Conservation (phyloP, 1,284 basidiomycete species). For the Leccinum angustisporum region DNA sequence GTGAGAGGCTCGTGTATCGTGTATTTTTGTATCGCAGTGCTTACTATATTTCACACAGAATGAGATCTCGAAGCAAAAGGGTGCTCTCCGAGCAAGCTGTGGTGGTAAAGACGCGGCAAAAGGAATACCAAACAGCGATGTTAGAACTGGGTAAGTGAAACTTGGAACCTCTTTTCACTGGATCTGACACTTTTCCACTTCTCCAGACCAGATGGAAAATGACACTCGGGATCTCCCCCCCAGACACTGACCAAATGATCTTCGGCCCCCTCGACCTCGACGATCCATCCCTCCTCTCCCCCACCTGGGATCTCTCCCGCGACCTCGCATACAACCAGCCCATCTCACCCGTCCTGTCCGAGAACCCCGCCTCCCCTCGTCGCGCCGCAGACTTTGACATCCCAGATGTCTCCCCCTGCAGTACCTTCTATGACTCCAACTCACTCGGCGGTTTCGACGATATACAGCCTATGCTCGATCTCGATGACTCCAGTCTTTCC, state of each 20-base stretch:
- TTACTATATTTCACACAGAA: slow-evolving; percentile 39
- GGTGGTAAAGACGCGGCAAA: slow-evolving; percentile 83
- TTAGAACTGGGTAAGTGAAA: slow-evolving; percentile 76
- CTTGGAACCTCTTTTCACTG: neutral
- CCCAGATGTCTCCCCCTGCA: slow-evolving; percentile 35
- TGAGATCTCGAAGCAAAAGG: slow-evolving; percentile 81
- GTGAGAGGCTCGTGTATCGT: slow-evolving; percentile 39
- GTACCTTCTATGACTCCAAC: slow-evolving; percentile 31
- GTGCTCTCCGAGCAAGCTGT: slow-evolving; percentile 78
- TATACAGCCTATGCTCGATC: slow-evolving; percentile 33
- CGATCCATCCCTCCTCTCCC: slow-evolving; percentile 40
- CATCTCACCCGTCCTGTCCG: slow-evolving; percentile 35
- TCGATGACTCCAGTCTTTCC: slow-evolving; percentile 47
- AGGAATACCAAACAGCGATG: slow-evolving; percentile 83
- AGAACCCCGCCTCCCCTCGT: slow-evolving; percentile 30
- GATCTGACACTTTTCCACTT: neutral
- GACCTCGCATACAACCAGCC: slow-evolving; percentile 39
- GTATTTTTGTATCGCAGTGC: neutral
- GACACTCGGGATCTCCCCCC: slow-evolving; percentile 63
- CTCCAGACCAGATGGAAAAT: slow-evolving; percentile 76
- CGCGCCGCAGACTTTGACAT: slow-evolving; percentile 36
- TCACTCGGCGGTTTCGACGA: slow-evolving; percentile 33
- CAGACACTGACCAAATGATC: slow-evolving; percentile 54
- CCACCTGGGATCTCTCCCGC: slow-evolving; percentile 47
- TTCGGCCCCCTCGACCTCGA: slow-evolving; percentile 66